Evolutionary conservation across 192 early-diverging fungal species (phyloP), one percentile per base, ranked within the genome.

Genomic region (Phycomyces nitens): DNA sequence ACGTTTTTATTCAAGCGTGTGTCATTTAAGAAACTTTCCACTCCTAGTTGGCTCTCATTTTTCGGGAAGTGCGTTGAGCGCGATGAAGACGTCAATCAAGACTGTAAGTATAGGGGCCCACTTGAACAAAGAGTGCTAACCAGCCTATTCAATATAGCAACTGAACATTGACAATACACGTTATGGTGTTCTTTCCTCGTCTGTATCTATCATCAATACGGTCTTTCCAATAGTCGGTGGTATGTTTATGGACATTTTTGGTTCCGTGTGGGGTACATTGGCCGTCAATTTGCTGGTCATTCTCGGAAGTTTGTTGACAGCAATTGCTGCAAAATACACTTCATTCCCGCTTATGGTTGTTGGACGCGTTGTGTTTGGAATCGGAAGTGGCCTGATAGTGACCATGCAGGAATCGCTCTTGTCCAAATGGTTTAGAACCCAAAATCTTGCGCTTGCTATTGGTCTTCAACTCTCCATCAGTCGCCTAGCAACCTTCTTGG

Each of bases 401-500:
- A 87, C 88, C 7, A 86, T 89, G 56, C 90, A 92, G 73, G 88
- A 92, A 67, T 86, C 89, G 0, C 84, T 92, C 1, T 75, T 89
- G 22, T 82, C 85, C 3, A 84, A 88, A 77, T 90, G 88, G 79
- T 92, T 92, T 70, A 78, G 78, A 39, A 87, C 86, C 55, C 76
- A 83, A 44, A 75, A 84, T 0, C 76, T 92, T 24, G 82, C 87
- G 0, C 73, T 90, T 20, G 87, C 84, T n/a, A 79, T 92, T 58
- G 88, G 84, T 14, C 63, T 88, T 47, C 87, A 89, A 58, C 77
- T 92, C 22, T 84, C 87, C 4, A 86, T 84, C 9, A 85, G 87
- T 21, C 85, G 87, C 29, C 70, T 92, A 26, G 76, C 90, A 24
- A 86, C 88, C 0, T 92, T 90, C 63, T 27, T 89, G 21, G 87